These are phyloP conservation scores for Daldinia concentrica DNA, from an alignment of 495 filamentous ascomycete species.

Conservation along the genomic window DNA sequence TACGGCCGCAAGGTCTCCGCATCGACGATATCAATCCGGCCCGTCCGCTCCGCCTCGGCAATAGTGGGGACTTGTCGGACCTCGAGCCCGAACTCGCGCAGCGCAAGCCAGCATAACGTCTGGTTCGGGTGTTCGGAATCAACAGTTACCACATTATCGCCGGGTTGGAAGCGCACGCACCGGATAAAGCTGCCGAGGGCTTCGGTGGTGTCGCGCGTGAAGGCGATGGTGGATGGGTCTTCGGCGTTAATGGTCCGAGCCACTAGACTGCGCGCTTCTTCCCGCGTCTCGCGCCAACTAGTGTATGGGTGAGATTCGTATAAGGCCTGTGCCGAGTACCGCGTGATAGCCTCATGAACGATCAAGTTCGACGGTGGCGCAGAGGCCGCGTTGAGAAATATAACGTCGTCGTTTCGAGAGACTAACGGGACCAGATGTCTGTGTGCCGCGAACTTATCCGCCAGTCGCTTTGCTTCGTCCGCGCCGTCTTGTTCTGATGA, in stretches of 20 bases:
- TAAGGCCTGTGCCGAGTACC: conserved; percentile 29
- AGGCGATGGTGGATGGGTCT: conserved; percentile 23
- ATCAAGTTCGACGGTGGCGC: conserved; percentile 39
- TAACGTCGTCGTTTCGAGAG: conserved; percentile 13
- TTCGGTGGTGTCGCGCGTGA: conserved; percentile 44
- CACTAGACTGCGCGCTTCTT: conserved; percentile 27
- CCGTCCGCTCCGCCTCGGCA: conserved; percentile 8
- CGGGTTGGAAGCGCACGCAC: conserved; percentile 11
- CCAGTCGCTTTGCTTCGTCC: conserved; percentile 17
- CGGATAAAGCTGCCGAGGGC: conserved; percentile 34
- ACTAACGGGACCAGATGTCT: conserved; percentile 30
- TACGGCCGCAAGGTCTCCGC: conserved; percentile 32
- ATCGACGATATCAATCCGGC: conserved; percentile 5
- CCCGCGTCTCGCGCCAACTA: conserved; percentile 13
- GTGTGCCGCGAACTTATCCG: conserved; percentile 25
- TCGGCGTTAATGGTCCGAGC: conserved; percentile 37
- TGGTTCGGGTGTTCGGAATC: conserved; percentile 40
- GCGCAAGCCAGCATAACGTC: conserved; percentile 30
- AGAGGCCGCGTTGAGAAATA: conserved; percentile 38
- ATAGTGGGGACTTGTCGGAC: conserved; percentile 33
- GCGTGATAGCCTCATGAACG: conserved; percentile 37
- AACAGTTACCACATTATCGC: conserved; percentile 39
- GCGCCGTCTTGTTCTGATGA: neutral
- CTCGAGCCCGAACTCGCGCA: conserved; percentile 30
- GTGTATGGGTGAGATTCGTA: conserved; percentile 15